Conservation (phyloP, 2,329 filamentous ascomycete genomes). For the Diplodia intermedia region DNA sequence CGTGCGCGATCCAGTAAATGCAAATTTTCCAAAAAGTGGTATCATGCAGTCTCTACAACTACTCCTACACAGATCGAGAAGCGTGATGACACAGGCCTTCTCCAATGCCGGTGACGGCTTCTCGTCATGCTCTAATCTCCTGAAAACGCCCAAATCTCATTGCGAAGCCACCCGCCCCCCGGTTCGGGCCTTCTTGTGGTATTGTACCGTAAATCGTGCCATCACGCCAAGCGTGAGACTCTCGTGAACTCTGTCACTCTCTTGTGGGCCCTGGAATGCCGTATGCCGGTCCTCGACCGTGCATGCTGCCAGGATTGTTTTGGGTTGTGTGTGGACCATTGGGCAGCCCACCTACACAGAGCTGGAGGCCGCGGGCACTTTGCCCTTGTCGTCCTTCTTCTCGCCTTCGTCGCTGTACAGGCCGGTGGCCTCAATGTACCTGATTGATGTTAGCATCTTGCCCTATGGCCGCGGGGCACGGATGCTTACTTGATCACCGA, state of each 20-base stretch:
- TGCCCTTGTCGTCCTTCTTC: conserved; percentile 38
- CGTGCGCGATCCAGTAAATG: background rate
- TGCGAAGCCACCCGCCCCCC: conserved; percentile 13
- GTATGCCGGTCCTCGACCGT: conserved; percentile 1
- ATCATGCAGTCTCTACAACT: conserved; percentile 17
- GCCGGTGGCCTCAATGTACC: conserved; percentile 50
- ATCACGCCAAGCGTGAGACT: conserved; percentile 22
- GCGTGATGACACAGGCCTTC: background rate
- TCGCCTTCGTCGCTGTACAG: conserved; percentile 50
- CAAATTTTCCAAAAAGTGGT: background rate
- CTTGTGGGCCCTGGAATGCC: background rate
- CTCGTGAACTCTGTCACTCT: conserved; percentile 6
- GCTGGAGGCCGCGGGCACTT: conserved; percentile 33
- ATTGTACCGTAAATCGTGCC: conserved; percentile 26
- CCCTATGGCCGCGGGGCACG: too few species aligned
- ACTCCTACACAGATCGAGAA: conserved; percentile 15
- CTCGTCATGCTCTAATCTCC: conserved; percentile 22
- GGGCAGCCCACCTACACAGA: conserved; percentile 5
- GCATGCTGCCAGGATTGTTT: background rate
- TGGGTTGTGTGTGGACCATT: conserved; percentile 1
- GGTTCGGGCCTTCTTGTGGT: conserved; percentile 17
- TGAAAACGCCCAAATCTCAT: conserved; percentile 24
- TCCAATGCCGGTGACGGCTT: conserved; percentile 17
- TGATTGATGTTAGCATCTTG: conserved; percentile 42
- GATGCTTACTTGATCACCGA: conserved; percentile 26